Conservation (phyloP, 352 stramenopile genomes). For the Pelagophyceae sp. region DNA sequence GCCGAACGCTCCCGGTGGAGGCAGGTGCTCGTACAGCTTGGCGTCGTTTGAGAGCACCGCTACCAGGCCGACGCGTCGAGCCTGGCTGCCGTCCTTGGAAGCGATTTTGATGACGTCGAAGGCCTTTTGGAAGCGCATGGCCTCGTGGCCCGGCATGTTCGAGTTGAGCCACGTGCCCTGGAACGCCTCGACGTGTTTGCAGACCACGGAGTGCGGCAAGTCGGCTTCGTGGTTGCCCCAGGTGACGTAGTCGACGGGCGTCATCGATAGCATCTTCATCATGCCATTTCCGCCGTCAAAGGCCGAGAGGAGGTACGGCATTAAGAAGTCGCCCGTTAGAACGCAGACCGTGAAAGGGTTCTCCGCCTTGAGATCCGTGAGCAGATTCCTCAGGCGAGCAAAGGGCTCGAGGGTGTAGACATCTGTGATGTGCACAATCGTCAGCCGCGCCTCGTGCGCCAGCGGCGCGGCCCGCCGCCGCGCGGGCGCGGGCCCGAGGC, state of each 20-base stretch:
- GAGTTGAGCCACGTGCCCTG: constrained; percentile 34
- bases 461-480: too few relatives aligned
- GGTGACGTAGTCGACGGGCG: constrained; percentile 33
- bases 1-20: constrained; percentile 29
- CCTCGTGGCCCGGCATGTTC: constrained; percentile 38
- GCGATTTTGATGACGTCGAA: constrained; percentile 31
- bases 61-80: constrained; percentile 29
- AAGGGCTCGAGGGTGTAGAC: constrained; percentile 38
- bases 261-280: constrained; percentile 28
- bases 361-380: constrained; percentile 18
- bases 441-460: constrained; percentile 22
- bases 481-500: too few relatives aligned
- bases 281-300: constrained; percentile 35
- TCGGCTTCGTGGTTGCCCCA: constrained; percentile 40
- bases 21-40: constrained; percentile 32
- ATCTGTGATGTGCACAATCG: constrained; percentile 37
- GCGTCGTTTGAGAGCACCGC: constrained; percentile 34
- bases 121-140: constrained; percentile 30
- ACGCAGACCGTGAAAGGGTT: constrained; percentile 21
- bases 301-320: constrained; percentile 32
- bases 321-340: constrained; percentile 34
- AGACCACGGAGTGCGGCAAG: constrained; percentile 29
- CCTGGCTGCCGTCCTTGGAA: constrained; percentile 27
- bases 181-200: constrained; percentile 31
- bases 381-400: constrained; percentile 31